These are phyloP conservation scores for Acacia confusa DNA, from an alignment of 306 rosid species.

Conservation along the genomic window DNA sequence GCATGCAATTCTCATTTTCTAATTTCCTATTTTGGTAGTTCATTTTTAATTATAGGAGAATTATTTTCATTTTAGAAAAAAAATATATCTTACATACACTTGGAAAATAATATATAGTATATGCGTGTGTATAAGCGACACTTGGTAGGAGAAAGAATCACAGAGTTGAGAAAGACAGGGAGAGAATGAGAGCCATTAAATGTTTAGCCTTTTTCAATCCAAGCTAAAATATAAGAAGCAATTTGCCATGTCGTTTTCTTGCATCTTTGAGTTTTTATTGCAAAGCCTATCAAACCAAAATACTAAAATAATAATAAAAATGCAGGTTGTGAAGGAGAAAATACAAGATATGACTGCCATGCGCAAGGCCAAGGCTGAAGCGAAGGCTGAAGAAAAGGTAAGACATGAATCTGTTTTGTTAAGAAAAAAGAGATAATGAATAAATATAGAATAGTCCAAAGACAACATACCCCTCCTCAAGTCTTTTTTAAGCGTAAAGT, in stretches of 20 bases:
- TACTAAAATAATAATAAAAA: not conserved
- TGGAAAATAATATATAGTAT: not conserved
- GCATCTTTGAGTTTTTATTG: not conserved
- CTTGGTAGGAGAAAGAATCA: constrained; percentile 16
- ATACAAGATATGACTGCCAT: constrained; percentile 46
- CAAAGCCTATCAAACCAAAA: not conserved
- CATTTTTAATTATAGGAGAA: not conserved
- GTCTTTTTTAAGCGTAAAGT: too few relatives aligned
- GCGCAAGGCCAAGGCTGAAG: constrained; percentile 65
- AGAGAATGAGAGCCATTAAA: constrained; percentile 11
- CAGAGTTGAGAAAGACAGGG: constrained; percentile 21
- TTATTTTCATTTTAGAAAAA: not conserved
- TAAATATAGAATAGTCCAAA: not conserved
- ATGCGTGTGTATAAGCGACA: not conserved
- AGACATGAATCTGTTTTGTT: too few relatives aligned
- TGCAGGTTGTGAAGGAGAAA: constrained; percentile 83
- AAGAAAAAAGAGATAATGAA: not conserved
- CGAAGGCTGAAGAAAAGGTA: constrained; percentile 78
- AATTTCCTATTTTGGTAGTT: not conserved
- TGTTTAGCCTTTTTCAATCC: not conserved
- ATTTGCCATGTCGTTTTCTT: not conserved
- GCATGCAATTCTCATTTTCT: not conserved
- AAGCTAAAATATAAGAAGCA: not conserved
- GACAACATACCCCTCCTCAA: too few relatives aligned
- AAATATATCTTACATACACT: not conserved